Conservation (phyloP, 371 early-diverging fungal genomes). For the Mucor plumbeus region DNA sequence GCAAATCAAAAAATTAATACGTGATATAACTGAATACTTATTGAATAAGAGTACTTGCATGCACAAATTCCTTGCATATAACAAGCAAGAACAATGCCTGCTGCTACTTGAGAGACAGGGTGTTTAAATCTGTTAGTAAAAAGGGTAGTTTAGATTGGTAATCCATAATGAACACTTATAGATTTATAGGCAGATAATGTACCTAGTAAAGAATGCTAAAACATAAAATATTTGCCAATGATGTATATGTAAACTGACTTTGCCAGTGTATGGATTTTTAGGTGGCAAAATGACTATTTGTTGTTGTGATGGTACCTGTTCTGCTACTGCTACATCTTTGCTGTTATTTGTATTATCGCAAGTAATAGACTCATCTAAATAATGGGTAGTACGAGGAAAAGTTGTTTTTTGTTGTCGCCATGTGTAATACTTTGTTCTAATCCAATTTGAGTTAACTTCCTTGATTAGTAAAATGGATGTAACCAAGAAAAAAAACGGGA, state of each 20-base stretch:
- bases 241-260: conserved; percentile 68
- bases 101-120: conserved; percentile 74
- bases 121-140: conserved; percentile 61
- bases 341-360: not conserved
- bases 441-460: conserved; percentile 53
- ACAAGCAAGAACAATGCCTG: conserved; percentile 77
- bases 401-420: not conserved
- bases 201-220: conserved; percentile 81
- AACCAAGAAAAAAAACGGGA: conserved; percentile 57
- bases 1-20: not conserved
- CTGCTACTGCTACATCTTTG: not conserved
- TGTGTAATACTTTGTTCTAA: conserved; percentile 24
- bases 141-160: not conserved
- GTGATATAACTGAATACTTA: not conserved
- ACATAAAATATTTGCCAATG: conserved; percentile 90
- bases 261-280: conserved; percentile 25
- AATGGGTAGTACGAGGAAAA: not conserved
- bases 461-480: conserved; percentile 44
- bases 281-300: not conserved
- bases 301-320: not conserved
- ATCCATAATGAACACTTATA: not conserved
- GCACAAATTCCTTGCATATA: conserved; percentile 78
- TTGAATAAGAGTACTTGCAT: conserved; percentile 33
- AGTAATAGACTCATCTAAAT: not conserved
- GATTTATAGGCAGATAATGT: not conserved